phyloP scores from a whole-genome alignment of 306 rosid species.

The Dalbergia oliveri region DNA sequence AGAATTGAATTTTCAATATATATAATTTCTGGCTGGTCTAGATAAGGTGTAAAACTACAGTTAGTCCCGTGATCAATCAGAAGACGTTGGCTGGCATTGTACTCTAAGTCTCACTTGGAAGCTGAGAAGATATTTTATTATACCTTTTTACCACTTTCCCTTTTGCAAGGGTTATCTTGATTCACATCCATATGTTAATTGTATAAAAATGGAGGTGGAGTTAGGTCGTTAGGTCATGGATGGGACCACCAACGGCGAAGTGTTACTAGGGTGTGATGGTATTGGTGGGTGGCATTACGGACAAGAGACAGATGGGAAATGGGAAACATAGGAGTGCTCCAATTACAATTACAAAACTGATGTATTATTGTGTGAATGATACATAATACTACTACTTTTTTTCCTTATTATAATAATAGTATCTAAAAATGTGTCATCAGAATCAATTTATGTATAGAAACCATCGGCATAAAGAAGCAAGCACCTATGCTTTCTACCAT shows the following conservation, averaged over 20 bases:
- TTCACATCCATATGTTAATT: slow-evolving; percentile 20
- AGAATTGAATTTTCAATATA: not conserved
- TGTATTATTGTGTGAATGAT: too few species aligned
- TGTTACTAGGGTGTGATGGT: slow-evolving; percentile 50
- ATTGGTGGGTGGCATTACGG: slow-evolving; percentile 52
- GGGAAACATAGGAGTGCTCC: slow-evolving; percentile 73
- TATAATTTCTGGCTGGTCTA: not conserved
- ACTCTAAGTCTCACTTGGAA: not conserved
- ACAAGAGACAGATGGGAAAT: slow-evolving; percentile 89
- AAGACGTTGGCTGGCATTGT: slow-evolving; percentile 15
- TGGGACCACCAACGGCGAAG: slow-evolving; percentile 72
- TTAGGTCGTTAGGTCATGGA: slow-evolving; percentile 43
- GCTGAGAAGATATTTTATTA: slow-evolving; percentile 5
- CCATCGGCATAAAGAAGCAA: slow-evolving; percentile 44
- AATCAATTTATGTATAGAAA: slow-evolving; percentile 52
- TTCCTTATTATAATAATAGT: too few species aligned
- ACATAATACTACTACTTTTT: too few species aligned
- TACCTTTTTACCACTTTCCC: slow-evolving; percentile 29
- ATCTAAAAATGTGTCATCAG: not conserved
- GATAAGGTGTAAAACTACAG: too few species aligned
- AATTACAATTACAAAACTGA: slow-evolving; percentile 41
- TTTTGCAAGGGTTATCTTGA: slow-evolving; percentile 31
- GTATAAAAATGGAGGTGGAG: slow-evolving; percentile 39
- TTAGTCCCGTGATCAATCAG: too few species aligned
- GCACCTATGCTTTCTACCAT: slow-evolving; percentile 42